Conservation (phyloP, 2,329 filamentous ascomycete genomes). For the Botryotinia convoluta region DNA sequence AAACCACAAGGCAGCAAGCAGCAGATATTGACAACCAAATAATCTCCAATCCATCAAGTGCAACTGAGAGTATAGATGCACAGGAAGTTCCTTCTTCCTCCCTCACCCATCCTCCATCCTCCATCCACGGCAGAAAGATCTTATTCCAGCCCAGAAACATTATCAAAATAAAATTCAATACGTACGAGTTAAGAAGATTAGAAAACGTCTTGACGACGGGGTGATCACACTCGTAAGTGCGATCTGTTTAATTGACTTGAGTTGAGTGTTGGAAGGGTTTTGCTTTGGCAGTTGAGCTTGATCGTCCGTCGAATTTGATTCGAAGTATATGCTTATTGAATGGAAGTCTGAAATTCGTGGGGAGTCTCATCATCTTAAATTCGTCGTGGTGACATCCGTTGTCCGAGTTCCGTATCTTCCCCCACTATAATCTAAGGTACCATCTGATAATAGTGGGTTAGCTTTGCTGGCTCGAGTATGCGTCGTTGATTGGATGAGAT, state of each 20-base stretch:
- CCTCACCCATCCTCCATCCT: background rate
- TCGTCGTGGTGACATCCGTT: background rate
- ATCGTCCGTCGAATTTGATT: background rate
- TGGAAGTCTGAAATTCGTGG: background rate
- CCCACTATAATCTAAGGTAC: conserved; percentile 3
- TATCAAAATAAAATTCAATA: conserved; percentile 26
- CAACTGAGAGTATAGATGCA: background rate
- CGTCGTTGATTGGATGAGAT: background rate
- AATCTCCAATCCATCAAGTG: background rate
- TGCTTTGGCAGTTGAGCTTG: background rate
- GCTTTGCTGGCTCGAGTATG: background rate
- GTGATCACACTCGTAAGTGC: conserved; percentile 39
- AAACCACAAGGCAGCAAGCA: background rate
- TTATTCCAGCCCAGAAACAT: background rate
- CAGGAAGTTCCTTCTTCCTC: background rate
- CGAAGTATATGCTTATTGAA: background rate
- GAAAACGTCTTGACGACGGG: conserved; percentile 92
- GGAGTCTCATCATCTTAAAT: background rate
- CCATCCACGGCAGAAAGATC: background rate
- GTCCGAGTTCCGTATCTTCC: background rate
- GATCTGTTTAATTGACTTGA: conserved; percentile 29
- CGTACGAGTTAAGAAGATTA: conserved; percentile 96
- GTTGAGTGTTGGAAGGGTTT: conserved; percentile 1
- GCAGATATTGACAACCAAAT: background rate
- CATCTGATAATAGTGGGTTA: background rate